A percentile compares a stretch with the other conserved stretches of the same genome.
phyloP scores from a whole-genome alignment of 129 eudicot species.

The Flaveria linearis region DNA sequence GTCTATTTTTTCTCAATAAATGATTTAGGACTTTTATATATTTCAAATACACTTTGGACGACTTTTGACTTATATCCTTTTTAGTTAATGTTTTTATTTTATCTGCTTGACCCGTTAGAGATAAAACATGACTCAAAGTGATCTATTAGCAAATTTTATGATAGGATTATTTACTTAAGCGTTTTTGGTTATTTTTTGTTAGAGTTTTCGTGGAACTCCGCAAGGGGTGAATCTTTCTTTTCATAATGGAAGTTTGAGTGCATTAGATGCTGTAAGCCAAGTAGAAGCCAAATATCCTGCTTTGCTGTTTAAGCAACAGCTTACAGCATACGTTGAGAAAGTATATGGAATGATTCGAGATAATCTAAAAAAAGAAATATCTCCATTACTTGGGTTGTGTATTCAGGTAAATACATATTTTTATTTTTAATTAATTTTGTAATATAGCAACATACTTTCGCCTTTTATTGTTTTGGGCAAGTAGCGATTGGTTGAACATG shows the following conservation, averaged over 20 bases:
- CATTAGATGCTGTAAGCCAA: constrained; percentile 38
- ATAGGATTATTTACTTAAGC: background rate
- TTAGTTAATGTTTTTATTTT: background rate
- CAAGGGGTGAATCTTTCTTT: constrained; percentile 71
- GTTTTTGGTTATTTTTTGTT: constrained; percentile 15
- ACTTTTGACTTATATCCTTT: background rate
- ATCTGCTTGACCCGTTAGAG: background rate
- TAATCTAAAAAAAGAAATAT: constrained; percentile 91
- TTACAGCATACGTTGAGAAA: constrained; percentile 95
- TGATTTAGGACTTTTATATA: constrained; percentile 4
- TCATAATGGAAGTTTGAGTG: constrained; percentile 31
- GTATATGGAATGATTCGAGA: constrained; percentile 94
- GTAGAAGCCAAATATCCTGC: constrained; percentile 91
- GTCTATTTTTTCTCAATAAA: background rate
- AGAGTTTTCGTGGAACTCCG: constrained; percentile 97
- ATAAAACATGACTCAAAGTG: background rate
- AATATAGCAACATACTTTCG: background rate
- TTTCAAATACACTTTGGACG: background rate
- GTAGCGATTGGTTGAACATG: background rate
- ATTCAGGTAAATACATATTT: constrained; percentile 58
- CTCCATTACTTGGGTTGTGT: constrained; percentile 52
- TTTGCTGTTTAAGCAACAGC: constrained; percentile 95
- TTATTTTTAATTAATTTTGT: background rate
- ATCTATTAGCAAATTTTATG: background rate
- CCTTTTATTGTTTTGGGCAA: background rate